phyloP scores from a whole-genome alignment of 306 rosid genomes.

The Gleditsia sinensis region DNA sequence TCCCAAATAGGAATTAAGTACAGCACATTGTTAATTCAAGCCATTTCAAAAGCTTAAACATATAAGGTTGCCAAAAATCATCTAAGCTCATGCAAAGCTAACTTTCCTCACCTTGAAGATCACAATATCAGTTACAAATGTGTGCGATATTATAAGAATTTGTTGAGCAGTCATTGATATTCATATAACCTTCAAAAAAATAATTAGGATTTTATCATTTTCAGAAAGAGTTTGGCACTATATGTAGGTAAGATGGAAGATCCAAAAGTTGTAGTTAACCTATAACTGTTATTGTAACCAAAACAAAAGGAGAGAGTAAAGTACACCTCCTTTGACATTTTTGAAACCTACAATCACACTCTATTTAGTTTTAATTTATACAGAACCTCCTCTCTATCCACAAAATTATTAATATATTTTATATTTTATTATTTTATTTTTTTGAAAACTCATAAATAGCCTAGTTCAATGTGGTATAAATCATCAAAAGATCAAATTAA shows the following conservation, averaged over 20 bases:
- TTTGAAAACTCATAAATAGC: no score
- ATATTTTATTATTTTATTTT: no score
- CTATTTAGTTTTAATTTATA: no score
- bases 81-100: not conserved
- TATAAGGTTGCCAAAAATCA: not conserved
- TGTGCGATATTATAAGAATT: not conserved
- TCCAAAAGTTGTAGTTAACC: not conserved
- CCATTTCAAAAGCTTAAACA: not conserved
- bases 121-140: not conserved
- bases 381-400: no score
- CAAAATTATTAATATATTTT: no score
- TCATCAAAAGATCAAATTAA: no score
- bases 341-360: no score
- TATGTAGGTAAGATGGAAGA: not conserved
- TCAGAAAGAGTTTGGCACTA: not conserved
- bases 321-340: no score
- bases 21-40: not conserved
- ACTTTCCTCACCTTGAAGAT: not conserved
- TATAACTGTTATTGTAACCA: not conserved
- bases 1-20: not conserved
- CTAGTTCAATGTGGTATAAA: no score
- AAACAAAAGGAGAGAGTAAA: no score
- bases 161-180: not conserved
- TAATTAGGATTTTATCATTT: not conserved
- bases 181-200: not conserved